These are phyloP conservation scores for Beta vulgaris DNA, from an alignment of 148 eudicot species.

Conservation along the genomic window DNA sequence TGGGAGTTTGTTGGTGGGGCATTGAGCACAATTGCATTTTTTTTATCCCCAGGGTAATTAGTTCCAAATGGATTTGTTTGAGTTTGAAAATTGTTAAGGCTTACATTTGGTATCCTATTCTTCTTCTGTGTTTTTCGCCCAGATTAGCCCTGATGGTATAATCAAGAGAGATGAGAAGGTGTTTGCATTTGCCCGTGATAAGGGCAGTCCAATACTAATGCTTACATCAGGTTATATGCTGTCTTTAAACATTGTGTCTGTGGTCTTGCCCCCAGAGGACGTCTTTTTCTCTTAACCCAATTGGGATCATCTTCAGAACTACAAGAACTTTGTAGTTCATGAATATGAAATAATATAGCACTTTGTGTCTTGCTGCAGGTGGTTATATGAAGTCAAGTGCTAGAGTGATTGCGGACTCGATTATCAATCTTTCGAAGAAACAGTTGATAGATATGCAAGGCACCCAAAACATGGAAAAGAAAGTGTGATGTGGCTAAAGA, in stretches of 20 bases:
- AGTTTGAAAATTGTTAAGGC: background rate
- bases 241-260: background rate
- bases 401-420: constrained; percentile 81
- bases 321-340: background rate
- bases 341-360: background rate
- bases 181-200: constrained; percentile 71
- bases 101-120: background rate
- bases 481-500: background rate
- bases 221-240: constrained; percentile 80
- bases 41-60: background rate
- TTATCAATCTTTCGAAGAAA: constrained; percentile 68
- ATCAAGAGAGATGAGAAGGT: constrained; percentile 80
- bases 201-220: constrained; percentile 74
- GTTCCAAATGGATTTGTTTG: constrained; percentile 1
- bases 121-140: constrained; percentile 29
- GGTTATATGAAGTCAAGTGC: constrained; percentile 98
- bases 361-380: constrained; percentile 40
- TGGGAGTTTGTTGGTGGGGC: too few species aligned
- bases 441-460: constrained; percentile 48
- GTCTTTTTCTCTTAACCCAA: background rate
- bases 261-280: background rate
- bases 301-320: background rate
- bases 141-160: constrained; percentile 87
- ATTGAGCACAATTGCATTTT: too few species aligned
- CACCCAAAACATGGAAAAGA: background rate